Evolutionary conservation across 2,329 filamentous ascomycete genomes (phyloP).

Genomic region (Colletotrichum echinochloae): DNA sequence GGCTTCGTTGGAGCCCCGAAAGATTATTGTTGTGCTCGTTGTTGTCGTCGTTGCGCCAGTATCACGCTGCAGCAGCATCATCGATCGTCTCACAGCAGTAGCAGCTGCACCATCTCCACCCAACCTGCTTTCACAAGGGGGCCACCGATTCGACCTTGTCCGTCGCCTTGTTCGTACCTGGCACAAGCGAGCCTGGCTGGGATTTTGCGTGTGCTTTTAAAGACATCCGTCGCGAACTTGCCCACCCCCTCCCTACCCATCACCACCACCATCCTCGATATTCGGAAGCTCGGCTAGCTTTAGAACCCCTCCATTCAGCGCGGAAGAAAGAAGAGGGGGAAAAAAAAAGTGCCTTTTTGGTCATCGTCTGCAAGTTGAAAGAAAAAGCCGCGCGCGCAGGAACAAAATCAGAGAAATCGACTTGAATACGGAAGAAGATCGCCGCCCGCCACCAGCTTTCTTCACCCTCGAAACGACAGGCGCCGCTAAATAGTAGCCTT

Average conservation of each 20-base stretch:
- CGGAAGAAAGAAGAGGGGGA: background rate
- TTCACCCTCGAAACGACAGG: background rate
- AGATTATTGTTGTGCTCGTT: constrained; percentile 56
- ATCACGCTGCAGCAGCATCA: constrained; percentile 61
- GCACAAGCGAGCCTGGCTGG: constrained; percentile 8
- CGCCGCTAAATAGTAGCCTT: no score
- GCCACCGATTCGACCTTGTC: background rate
- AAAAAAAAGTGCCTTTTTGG: background rate
- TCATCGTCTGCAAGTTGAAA: background rate
- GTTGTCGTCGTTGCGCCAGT: constrained; percentile 61
- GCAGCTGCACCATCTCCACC: constrained; percentile 47
- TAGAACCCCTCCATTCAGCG: background rate
- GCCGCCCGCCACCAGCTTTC: background rate
- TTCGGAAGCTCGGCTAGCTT: constrained; percentile 3
- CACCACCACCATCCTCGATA: background rate
- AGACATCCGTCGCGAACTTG: constrained; percentile 16
- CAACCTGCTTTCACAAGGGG: constrained; percentile 45
- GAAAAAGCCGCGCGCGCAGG: background rate
- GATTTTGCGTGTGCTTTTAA: constrained; percentile 7
- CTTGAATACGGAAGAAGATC: background rate
- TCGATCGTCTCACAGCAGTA: constrained; percentile 61
- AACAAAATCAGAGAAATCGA: background rate
- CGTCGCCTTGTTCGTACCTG: constrained; percentile 1
- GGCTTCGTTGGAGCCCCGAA: constrained; percentile 61
- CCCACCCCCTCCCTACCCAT: background rate